A percentile compares a stretch with the other conserved stretches of the same genome.
phyloP scores from a whole-genome alignment of 108 stramenopile species.

The Skeletonema menzelii region DNA sequence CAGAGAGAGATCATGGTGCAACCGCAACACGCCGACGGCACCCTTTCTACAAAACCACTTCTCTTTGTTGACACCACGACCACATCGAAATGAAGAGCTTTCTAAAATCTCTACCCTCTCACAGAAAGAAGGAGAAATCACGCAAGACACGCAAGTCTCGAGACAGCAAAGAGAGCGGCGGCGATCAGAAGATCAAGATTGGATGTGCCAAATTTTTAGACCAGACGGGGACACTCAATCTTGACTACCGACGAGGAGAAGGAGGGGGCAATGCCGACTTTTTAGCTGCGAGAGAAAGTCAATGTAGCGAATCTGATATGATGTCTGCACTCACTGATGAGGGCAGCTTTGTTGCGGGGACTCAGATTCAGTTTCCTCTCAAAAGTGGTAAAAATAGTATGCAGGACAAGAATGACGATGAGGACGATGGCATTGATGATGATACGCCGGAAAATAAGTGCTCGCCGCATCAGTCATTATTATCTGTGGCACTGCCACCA shows the following conservation, averaged over 20 bases:
- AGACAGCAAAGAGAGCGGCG: not conserved
- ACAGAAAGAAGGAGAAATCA: constrained; percentile 28
- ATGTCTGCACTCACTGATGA: not conserved
- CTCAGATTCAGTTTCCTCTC: not conserved
- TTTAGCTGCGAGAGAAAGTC: not conserved
- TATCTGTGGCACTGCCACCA: too few relatives aligned
- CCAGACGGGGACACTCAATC: not conserved
- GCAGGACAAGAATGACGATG: not conserved
- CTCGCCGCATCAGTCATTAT: not conserved
- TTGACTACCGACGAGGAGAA: not conserved
- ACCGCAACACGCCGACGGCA: too few relatives aligned
- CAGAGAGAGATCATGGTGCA: too few relatives aligned
- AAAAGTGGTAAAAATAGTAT: not conserved
- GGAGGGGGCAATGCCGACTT: not conserved
- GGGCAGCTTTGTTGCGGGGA: not conserved
- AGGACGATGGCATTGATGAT: not conserved
- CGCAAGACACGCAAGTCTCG: constrained; percentile 19
- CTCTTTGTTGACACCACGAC: not conserved
- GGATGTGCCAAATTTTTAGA: not conserved
- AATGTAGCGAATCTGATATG: not conserved
- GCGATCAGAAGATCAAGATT: not conserved
- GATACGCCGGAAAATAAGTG: not conserved
- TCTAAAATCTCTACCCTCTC: constrained; percentile 43
- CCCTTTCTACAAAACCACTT: too few relatives aligned
- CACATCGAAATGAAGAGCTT: constrained; percentile 20